Conservation (phyloP, 2,329 filamentous ascomycete genomes). For the Diaporthe sp. region DNA sequence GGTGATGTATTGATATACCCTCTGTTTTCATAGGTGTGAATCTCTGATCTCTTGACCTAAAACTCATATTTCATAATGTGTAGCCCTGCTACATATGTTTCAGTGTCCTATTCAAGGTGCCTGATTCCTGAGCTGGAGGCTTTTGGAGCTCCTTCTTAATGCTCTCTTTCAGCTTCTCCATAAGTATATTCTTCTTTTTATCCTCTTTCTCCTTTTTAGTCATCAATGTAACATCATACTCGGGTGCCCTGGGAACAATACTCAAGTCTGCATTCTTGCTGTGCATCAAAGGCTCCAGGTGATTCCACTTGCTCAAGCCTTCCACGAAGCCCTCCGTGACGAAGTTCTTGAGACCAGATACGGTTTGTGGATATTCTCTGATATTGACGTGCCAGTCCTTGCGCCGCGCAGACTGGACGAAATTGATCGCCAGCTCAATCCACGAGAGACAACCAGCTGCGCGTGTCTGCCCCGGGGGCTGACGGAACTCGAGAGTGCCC, state of each 20-base stretch:
- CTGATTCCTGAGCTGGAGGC: neutral
- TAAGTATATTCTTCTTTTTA: neutral
- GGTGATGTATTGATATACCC: too few species aligned
- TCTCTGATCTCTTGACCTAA: too few species aligned
- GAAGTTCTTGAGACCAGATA: neutral
- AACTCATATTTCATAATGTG: neutral
- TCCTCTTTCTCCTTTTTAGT: neutral
- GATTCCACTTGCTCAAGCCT: neutral
- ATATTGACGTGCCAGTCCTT: neutral
- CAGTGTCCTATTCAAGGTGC: neutral
- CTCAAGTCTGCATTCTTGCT: neutral
- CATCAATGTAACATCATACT: neutral
- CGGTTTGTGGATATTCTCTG: neutral
- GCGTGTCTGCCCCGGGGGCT: neutral
- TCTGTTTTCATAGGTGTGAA: too few species aligned
- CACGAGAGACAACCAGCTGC: neutral
- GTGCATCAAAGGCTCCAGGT: neutral
- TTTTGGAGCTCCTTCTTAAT: neutral
- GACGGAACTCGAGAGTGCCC: neutral
- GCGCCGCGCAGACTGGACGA: slow-evolving; percentile 1
- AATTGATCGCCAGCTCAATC: neutral
- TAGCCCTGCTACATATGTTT: neutral
- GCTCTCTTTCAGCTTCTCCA: neutral
- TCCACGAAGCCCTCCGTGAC: neutral
- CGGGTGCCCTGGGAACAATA: neutral